Percentiles rank a stretch among this genome's conserved stretches.
Conservation (phyloP, 768 basidiomycete genomes). For the Tylopilus intermedius region DNA sequence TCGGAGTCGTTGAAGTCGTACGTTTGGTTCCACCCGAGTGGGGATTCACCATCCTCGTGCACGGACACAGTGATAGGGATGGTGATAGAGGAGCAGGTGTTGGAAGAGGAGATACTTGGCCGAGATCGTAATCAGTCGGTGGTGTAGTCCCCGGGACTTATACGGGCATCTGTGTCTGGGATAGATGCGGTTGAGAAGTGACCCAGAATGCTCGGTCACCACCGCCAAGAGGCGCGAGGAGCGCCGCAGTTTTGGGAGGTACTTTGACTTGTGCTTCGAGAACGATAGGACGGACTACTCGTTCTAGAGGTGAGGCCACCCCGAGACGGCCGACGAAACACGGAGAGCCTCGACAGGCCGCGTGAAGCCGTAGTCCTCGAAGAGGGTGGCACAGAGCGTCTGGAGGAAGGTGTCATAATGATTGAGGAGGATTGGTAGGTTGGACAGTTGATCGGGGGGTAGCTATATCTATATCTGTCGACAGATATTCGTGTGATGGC, state of each 20-base stretch:
- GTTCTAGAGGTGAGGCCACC: constrained; percentile 25
- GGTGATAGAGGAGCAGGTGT: constrained; percentile 47
- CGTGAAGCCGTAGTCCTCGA: constrained; percentile 32
- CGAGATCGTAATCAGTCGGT: constrained; percentile 48
- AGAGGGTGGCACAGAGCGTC: constrained; percentile 38
- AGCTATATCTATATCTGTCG: constrained; percentile 23
- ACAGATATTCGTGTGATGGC: constrained; percentile 20
- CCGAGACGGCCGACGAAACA: constrained; percentile 37
- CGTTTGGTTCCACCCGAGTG: constrained; percentile 92
- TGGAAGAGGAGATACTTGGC: constrained; percentile 58
- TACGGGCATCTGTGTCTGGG: constrained; percentile 40
- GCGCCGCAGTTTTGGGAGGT: constrained; percentile 1
- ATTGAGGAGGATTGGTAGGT: constrained; percentile 34
- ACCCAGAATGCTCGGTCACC: constrained; percentile 62
- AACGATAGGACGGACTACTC: constrained; percentile 35
- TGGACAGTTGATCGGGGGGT: constrained; percentile 32
- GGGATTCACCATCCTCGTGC: constrained; percentile 47
- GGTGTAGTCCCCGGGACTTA: constrained; percentile 38
- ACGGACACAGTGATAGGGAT: constrained; percentile 31
- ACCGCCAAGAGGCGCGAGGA: constrained; percentile 35
- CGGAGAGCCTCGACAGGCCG: constrained; percentile 38
- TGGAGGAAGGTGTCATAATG: constrained; percentile 40
- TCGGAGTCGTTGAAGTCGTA: constrained; percentile 99
- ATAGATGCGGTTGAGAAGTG: constrained; percentile 53
- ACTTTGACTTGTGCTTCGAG: no score